phyloP scores from a whole-genome alignment of 2,329 filamentous ascomycete species.

The Xylaria sp. region DNA sequence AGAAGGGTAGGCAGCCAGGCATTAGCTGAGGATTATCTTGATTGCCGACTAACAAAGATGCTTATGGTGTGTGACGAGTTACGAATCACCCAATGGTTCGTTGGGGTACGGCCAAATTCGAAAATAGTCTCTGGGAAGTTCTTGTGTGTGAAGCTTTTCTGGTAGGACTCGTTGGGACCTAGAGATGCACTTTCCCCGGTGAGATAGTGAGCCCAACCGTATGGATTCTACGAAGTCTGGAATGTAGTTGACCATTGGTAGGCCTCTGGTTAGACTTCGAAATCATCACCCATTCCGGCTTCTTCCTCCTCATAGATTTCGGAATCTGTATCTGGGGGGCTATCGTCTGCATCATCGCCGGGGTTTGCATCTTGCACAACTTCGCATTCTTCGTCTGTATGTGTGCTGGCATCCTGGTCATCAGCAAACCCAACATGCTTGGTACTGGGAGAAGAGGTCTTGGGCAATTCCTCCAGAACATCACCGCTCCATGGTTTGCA shows the following conservation, averaged over 20 bases:
- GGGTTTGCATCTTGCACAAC: slow-evolving; percentile 32
- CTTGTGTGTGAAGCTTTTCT: not conserved
- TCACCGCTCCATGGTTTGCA: slow-evolving; percentile 94
- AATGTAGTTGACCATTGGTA: not conserved
- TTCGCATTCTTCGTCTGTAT: slow-evolving; percentile 43
- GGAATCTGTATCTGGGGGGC: slow-evolving; percentile 46
- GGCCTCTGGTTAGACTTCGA: slow-evolving; percentile 42
- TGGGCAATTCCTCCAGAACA: slow-evolving; percentile 70
- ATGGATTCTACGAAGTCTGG: not conserved
- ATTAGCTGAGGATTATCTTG: not conserved
- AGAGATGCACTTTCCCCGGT: not conserved
- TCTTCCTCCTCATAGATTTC: slow-evolving; percentile 51
- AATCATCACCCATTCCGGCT: slow-evolving; percentile 47
- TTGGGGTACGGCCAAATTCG: too few species aligned
- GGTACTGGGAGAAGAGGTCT: slow-evolving; percentile 54
- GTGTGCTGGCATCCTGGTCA: slow-evolving; percentile 53
- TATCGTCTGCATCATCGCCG: slow-evolving; percentile 26
- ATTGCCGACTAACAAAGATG: not conserved
- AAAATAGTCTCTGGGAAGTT: too few species aligned
- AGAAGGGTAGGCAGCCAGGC: not conserved
- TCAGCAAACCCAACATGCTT: slow-evolving; percentile 74
- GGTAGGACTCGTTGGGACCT: not conserved
- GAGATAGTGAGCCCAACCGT: not conserved
- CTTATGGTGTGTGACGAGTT: not conserved
- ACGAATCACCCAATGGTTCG: not conserved